Percentiles rank a stretch among this genome's conserved stretches.
These are phyloP conservation scores for Scutellaria baicalensis DNA, from an alignment of 257 asterid genomes.

Conservation along the genomic window DNA sequence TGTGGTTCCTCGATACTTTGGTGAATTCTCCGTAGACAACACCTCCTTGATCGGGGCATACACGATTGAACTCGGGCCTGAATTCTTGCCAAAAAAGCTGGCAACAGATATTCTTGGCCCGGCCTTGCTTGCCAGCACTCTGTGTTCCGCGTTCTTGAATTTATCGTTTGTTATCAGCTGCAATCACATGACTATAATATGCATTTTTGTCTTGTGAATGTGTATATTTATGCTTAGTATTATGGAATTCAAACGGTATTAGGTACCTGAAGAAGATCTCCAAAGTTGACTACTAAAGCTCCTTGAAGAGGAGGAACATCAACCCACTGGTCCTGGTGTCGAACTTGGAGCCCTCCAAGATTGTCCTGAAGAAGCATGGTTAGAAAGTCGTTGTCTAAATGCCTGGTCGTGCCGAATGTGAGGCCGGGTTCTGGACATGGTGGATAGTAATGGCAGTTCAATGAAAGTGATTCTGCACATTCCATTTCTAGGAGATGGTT, in stretches of 20 bases:
- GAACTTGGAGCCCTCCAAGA: conserved; percentile 38
- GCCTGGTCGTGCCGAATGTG: conserved; percentile 21
- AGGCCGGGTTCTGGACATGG: conserved; percentile 38
- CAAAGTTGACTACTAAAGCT: no score
- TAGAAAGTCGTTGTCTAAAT: conserved; percentile 34
- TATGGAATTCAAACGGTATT: no score
- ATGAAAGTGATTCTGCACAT: conserved; percentile 17
- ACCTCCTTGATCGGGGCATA: no score
- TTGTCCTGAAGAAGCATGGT: conserved; percentile 28
- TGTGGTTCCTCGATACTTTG: no score
- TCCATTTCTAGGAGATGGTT: conserved; percentile 21
- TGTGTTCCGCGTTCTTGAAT: conserved; percentile 32
- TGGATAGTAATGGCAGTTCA: conserved; percentile 31
- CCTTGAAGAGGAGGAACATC: no score
- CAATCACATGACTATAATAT: neutral
- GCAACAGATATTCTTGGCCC: conserved; percentile 37
- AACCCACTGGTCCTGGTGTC: conserved; percentile 21
- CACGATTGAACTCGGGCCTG: no score
- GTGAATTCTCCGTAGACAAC: no score
- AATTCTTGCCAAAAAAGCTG: conserved; percentile 34
- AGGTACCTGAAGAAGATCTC: no score
- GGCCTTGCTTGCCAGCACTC: conserved; percentile 25
- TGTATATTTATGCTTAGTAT: neutral
- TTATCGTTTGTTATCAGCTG: conserved; percentile 34
- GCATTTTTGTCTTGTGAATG: neutral